These are phyloP conservation scores for Pseudocercospora vitis DNA, from an alignment of 2,329 filamentous ascomycete genomes.

Conservation along the genomic window DNA sequence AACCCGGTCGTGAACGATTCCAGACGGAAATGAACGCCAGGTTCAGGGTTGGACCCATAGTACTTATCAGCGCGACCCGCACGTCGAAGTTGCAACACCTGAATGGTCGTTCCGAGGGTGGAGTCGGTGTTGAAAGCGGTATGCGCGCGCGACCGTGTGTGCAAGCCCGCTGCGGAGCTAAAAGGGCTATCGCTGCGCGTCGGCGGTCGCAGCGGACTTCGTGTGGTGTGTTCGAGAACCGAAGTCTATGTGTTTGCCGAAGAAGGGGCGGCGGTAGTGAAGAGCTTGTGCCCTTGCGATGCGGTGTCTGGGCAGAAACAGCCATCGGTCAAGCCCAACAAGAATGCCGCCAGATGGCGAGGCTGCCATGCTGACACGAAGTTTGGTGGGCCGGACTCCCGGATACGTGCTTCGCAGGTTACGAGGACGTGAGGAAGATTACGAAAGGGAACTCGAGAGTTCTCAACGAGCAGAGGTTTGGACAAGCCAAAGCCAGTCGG, in stretches of 20 bases:
- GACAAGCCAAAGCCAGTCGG: too few species aligned
- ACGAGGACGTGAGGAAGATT: not conserved
- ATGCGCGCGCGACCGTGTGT: not conserved
- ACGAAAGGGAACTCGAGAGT: not conserved
- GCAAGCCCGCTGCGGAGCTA: too few species aligned
- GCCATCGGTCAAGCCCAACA: not conserved
- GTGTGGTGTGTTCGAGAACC: conserved; percentile 18
- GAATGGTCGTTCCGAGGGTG: not conserved
- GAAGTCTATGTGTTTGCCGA: conserved; percentile 16
- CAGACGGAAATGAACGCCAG: too few species aligned
- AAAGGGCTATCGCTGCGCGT: too few species aligned
- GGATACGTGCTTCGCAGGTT: conserved; percentile 1
- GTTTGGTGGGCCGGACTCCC: not conserved
- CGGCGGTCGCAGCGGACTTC: not conserved
- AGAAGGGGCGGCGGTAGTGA: conserved; percentile 13
- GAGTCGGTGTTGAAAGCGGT: conserved; percentile 1
- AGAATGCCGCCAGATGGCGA: not conserved
- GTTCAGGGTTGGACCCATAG: conserved; percentile 6
- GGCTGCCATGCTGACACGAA: not conserved
- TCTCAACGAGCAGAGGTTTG: conserved; percentile 2
- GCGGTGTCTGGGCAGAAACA: too few species aligned
- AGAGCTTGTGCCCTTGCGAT: too few species aligned
- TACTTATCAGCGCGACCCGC: conserved; percentile 5
- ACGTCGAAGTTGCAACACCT: conserved; percentile 3
- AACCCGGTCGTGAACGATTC: too few species aligned